Evolutionary conservation across 148 eudicot genomes (phyloP).

Genomic region (Cornus suecica): DNA sequence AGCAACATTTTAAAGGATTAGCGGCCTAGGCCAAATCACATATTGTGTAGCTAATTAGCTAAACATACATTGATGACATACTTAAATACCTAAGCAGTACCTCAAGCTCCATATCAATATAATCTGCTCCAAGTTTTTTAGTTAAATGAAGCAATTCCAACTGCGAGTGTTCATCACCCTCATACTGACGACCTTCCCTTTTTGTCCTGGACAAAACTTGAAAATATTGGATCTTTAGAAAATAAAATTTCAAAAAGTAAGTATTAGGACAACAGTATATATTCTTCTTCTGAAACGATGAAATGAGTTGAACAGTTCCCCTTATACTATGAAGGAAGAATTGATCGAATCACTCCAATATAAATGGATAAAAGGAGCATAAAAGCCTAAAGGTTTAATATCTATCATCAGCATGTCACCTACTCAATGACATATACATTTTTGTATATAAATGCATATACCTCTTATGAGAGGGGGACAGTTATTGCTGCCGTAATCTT

Average conservation of each 20-base stretch:
- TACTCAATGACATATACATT: too few relatives aligned
- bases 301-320: not conserved
- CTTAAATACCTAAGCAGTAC: slow-evolving; percentile 17
- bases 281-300: not conserved
- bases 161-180: slow-evolving; percentile 53
- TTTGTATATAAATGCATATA: too few relatives aligned
- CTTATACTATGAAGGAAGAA: not conserved
- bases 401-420: too few relatives aligned
- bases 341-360: not conserved
- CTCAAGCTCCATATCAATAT: slow-evolving; percentile 71
- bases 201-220: slow-evolving; percentile 36
- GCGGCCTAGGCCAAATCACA: not conserved
- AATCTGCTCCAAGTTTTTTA: slow-evolving; percentile 63
- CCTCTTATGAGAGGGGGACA: not conserved
- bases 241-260: too few relatives aligned
- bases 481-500: not conserved
- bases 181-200: slow-evolving; percentile 58
- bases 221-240: not conserved
- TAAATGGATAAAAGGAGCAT: not conserved
- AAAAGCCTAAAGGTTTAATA: not conserved
- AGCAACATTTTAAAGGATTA: not conserved
- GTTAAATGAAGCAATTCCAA: slow-evolving; percentile 42
- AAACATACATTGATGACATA: not conserved
- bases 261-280: too few relatives aligned
- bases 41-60: not conserved